Evolutionary conservation across 495 filamentous ascomycete genomes (phyloP).

Genomic region (Podospora tetraspora): DNA sequence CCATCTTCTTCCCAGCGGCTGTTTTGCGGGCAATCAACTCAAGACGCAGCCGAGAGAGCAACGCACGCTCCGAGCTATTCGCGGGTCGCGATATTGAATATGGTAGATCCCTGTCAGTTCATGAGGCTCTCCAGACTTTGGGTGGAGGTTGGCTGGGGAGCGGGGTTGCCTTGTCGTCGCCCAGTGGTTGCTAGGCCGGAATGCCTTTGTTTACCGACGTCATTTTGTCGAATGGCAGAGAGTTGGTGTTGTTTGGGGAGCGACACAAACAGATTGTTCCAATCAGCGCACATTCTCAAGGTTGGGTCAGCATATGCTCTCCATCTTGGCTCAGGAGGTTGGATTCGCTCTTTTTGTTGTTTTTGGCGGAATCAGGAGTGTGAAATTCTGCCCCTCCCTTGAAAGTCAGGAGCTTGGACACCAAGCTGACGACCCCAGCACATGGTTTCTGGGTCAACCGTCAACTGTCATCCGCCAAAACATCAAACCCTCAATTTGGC

Average conservation of each 20-base stretch:
- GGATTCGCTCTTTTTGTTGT: neutral
- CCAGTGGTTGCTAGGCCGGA: constrained; percentile 2
- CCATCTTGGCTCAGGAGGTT: neutral
- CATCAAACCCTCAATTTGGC: neutral
- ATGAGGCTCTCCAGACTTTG: neutral
- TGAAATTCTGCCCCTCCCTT: neutral
- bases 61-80: neutral
- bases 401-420: neutral
- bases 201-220: constrained; percentile 16
- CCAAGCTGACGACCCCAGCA: constrained; percentile 12
- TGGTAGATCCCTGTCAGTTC: neutral
- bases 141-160: neutral
- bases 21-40: neutral
- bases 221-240: constrained; percentile 1
- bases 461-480: neutral
- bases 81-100: neutral
- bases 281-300: neutral
- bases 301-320: neutral
- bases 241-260: neutral
- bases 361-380: neutral
- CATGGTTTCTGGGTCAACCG: constrained; percentile 32
- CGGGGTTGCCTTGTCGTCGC: neutral
- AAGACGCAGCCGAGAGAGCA: neutral
- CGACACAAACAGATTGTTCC: neutral
- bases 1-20: neutral